Evolutionary conservation across 176 grass and related monocot genomes (phyloP).

Genomic region (Carex littledalei): DNA sequence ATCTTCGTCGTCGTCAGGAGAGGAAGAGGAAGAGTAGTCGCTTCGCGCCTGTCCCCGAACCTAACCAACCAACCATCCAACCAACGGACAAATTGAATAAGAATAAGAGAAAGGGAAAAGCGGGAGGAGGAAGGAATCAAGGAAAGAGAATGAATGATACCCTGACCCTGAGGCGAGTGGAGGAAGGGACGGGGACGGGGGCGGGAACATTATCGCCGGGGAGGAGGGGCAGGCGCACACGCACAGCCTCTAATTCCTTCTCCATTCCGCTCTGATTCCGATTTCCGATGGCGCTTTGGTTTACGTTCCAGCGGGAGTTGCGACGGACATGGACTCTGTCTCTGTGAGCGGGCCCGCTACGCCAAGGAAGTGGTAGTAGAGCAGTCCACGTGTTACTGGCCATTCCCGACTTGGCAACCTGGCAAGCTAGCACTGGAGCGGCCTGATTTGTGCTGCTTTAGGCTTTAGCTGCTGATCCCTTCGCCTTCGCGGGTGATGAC

Average conservation of each 20-base stretch:
- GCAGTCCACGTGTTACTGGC: too few relatives aligned
- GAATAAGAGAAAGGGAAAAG: slow-evolving; percentile 30
- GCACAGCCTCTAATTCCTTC: not conserved
- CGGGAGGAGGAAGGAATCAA: not conserved
- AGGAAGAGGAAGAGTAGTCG: slow-evolving; percentile 5
- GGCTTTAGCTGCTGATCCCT: too few relatives aligned
- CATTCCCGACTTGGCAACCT: too few relatives aligned
- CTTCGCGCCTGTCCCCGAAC: slow-evolving; percentile 39
- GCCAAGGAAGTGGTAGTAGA: too few relatives aligned
- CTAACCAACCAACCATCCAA: not conserved
- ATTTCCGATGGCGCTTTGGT: not conserved
- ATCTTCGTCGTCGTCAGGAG: not conserved
- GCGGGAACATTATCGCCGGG: not conserved
- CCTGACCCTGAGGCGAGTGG: not conserved
- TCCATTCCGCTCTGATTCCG: not conserved
- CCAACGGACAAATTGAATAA: slow-evolving; percentile 27
- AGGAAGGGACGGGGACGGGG: not conserved
- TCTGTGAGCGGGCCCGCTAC: too few relatives aligned
- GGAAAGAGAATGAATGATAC: too few relatives aligned
- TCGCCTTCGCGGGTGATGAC: too few relatives aligned
- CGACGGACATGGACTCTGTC: not conserved
- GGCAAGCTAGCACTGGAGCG: too few relatives aligned
- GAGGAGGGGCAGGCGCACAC: not conserved
- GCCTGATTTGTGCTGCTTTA: too few relatives aligned
- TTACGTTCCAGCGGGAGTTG: not conserved